Evolutionary conservation across 345 rosid genomes (phyloP).

Genomic region (Aegle marmelos): DNA sequence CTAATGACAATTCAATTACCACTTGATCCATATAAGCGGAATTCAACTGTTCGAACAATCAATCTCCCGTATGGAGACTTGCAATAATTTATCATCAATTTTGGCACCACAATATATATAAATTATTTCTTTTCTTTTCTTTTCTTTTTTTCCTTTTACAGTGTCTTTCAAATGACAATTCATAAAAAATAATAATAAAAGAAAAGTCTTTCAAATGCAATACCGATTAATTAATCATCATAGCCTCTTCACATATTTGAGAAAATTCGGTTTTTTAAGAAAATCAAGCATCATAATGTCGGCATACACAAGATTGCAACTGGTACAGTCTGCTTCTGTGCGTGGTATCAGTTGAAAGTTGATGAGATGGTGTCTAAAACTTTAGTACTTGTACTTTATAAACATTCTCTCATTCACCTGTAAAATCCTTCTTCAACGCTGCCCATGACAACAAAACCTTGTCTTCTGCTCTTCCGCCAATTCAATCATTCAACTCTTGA

Average conservation of each 20-base stretch:
- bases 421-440: background rate
- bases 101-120: no score
- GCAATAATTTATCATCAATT: no score
- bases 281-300: background rate
- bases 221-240: background rate
- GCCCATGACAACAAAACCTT: background rate
- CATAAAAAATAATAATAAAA: no score
- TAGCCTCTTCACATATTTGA: background rate
- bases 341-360: background rate
- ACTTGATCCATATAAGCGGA: no score
- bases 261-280: no score
- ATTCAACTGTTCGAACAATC: no score
- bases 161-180: no score
- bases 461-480: background rate
- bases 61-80: accelerated
- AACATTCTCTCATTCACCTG: background rate
- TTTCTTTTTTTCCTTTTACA: no score
- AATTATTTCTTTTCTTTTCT: no score
- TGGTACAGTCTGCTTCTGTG: background rate
- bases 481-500: background rate
- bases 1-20: no score
- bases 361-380: background rate
- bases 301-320: background rate
- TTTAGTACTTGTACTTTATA: background rate
- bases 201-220: no score